These are phyloP conservation scores for Exophiala sp. DNA, from an alignment of 2,329 filamentous ascomycete genomes.

Conservation along the genomic window DNA sequence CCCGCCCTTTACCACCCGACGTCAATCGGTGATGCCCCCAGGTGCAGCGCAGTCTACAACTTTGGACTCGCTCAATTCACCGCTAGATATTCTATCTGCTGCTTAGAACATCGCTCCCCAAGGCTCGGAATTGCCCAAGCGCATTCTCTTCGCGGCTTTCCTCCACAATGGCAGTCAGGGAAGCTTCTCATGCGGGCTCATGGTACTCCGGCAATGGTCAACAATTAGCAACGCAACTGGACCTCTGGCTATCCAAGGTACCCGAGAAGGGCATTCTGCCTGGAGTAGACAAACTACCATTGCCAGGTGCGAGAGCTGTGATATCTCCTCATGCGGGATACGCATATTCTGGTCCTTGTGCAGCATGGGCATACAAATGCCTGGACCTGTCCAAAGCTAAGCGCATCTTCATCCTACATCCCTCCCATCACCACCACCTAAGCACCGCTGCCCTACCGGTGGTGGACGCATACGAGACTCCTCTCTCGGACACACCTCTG, in stretches of 20 bases:
- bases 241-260: conserved; percentile 67
- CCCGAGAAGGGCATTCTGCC: conserved; percentile 53
- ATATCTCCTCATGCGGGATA: conserved; percentile 97
- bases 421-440: conserved; percentile 83
- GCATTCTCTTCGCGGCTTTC: neutral
- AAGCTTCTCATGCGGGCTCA: conserved; percentile 71
- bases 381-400: conserved; percentile 79
- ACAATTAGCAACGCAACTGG: conserved; percentile 62
- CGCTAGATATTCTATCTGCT: no score
- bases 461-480: conserved; percentile 51
- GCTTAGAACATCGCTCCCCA: no score
- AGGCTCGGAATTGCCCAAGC: no score
- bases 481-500: conserved; percentile 40
- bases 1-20: no score
- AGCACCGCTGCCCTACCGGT: conserved; percentile 68
- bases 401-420: conserved; percentile 84
- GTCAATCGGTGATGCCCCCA: no score
- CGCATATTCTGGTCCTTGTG: conserved; percentile 81
- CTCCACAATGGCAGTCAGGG: conserved; percentile 39
- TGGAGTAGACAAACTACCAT: conserved; percentile 59
- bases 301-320: conserved; percentile 70
- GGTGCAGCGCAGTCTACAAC: no score
- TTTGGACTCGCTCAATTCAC: no score
- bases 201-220: conserved; percentile 69
- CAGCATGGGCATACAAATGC: conserved; percentile 88